Evolutionary conservation across 805 yeast species (phyloP), one percentile per base, ranked within the genome.

Genomic region (Lipomyces orientalis): DNA sequence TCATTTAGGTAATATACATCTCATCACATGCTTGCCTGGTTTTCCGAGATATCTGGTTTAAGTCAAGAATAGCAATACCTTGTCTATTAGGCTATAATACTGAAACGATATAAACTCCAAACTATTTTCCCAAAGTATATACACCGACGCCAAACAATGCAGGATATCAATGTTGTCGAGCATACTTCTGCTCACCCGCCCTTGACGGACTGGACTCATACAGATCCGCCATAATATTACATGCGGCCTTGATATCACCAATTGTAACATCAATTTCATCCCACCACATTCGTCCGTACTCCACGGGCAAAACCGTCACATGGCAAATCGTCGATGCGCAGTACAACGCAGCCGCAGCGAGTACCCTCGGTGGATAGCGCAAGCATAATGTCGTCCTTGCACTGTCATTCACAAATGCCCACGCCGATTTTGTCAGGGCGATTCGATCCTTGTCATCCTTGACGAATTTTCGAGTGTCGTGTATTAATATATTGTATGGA

Each of bases 311-410:
- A 6, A 71, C 31, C 19, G 65, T 58, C 8, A 68, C 54, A 2
- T 59, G 54, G 22, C 60, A 25, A 14, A 70, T 10, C 25, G 39
- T 58, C 8, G 76, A 64, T 1, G 82, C 80, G 77, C 78, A 78
- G 71, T 75, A 76, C 22, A 80, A 62, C 22, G 83, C 79, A 0
- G 79, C 78, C 2, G 78, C 80, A 9, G 83, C 82, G n/a, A 82
- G 69, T 29, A 73, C 71, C 14, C 73, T 62, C 19, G 80, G 68
- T 7, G 78, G 70, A 70, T 74, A 74, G 25, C 75, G 69, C 58
- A 80, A 69, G 58, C 79, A 68, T 52, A 82, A 68, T 8, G 77
- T 60, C 16, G 83, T 78, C 31, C 81, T 74, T 60, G 78, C 78
- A 22, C 80, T 75, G 66, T 81, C 84, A 61, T 78, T 80, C 49